Percentiles rank a stretch among this genome's conserved stretches.
These are phyloP conservation scores for Hsuehochloa calcarea DNA, from an alignment of 176 grass and related monocot genomes.

Conservation along the genomic window DNA sequence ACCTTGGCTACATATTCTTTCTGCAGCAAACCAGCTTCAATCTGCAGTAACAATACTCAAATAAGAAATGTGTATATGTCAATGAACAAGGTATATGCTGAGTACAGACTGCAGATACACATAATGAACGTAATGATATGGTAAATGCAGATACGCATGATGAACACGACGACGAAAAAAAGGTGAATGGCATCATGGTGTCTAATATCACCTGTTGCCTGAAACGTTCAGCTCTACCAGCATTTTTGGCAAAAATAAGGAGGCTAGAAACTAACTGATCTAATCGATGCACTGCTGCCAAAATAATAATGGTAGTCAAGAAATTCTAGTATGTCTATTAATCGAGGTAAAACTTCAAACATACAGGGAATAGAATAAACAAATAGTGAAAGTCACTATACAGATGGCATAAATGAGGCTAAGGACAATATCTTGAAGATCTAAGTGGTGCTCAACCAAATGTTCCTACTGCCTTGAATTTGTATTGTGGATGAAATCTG, in stretches of 20 bases:
- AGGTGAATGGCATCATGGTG: background rate
- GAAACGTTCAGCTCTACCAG: constrained; percentile 71
- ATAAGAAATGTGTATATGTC: constrained; percentile 25
- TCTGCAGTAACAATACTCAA: constrained; percentile 30
- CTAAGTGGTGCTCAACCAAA: too few species aligned
- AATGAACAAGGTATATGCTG: background rate
- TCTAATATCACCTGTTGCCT: constrained; percentile 68
- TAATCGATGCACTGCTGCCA: constrained; percentile 81
- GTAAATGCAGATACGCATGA: constrained; percentile 8
- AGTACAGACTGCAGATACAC: background rate
- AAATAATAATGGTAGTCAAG: constrained; percentile 72
- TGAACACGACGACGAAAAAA: constrained; percentile 18
- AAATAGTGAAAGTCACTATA: background rate
- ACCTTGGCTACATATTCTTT: constrained; percentile 85
- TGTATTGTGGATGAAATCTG: too few species aligned
- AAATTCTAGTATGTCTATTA: constrained; percentile 24
- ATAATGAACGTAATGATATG: constrained; percentile 1
- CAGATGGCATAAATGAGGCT: constrained; percentile 10
- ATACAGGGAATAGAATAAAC: constrained; percentile 9
- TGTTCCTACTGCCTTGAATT: too few species aligned
- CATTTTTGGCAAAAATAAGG: constrained; percentile 94
- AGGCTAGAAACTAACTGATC: constrained; percentile 93
- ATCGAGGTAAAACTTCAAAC: background rate
- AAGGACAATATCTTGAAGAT: constrained; percentile 3
- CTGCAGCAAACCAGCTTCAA: constrained; percentile 72